A percentile compares a stretch with the other conserved stretches of the same genome.
Conservation (phyloP, 805 yeast species). For the Metschnikowia cerradonensis region DNA sequence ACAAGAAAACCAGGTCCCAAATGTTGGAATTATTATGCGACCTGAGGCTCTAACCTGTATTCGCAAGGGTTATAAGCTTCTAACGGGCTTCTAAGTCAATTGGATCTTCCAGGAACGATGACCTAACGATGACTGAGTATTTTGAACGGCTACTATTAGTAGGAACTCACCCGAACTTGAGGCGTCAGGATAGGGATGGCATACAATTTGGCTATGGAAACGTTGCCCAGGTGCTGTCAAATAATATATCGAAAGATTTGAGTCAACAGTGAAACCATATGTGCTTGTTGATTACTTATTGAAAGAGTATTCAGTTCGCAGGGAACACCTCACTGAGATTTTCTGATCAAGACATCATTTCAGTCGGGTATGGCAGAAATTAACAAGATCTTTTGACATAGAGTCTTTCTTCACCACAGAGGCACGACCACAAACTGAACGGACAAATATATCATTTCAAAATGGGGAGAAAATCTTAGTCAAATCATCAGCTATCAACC, state of each 20-base stretch:
- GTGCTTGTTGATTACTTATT: neutral
- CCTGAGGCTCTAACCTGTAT: too few species aligned
- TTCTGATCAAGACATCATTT: neutral
- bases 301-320: neutral
- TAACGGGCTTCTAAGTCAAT: too few species aligned
- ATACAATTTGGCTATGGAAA: neutral
- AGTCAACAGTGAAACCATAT: neutral
- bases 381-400: neutral
- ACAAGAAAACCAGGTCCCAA: neutral
- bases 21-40: too few species aligned
- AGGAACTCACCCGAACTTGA: neutral
- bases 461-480: neutral
- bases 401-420: neutral
- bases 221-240: neutral
- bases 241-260: neutral
- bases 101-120: too few species aligned
- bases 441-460: neutral
- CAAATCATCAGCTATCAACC: neutral
- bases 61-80: too few species aligned
- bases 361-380: neutral
- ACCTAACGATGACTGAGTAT: too few species aligned
- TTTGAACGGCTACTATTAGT: too few species aligned
- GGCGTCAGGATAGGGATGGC: neutral
- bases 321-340: neutral
- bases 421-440: neutral